Evolutionary conservation across 2,329 filamentous ascomycete genomes (phyloP).

Genomic region (Rasamsonia emersonii): DNA sequence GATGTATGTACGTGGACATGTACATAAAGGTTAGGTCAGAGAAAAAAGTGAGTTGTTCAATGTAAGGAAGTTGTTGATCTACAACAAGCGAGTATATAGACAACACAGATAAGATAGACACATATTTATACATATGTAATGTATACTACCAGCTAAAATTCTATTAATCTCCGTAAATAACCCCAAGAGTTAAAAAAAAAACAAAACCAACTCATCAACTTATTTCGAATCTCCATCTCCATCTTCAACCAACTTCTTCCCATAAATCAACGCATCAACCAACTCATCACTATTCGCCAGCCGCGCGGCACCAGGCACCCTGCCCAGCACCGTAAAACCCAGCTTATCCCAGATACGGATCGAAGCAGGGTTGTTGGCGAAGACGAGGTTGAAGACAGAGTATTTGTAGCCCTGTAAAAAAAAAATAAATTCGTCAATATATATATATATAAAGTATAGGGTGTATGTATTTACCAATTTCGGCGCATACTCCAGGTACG

Average conservation of each 20-base stretch:
- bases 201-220: too few relatives aligned
- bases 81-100: too few relatives aligned
- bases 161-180: too few relatives aligned
- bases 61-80: too few relatives aligned
- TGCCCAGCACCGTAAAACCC: conserved; percentile 29
- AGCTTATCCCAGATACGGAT: conserved; percentile 31
- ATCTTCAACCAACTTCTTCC: conserved; percentile 22
- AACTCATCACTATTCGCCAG: conserved; percentile 27
- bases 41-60: too few relatives aligned
- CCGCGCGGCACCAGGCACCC: conserved; percentile 27
- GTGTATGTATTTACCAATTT: conserved; percentile 20
- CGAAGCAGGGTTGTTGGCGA: conserved; percentile 31
- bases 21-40: too few relatives aligned
- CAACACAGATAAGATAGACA: too few relatives aligned
- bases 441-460: neutral
- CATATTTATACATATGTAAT: too few relatives aligned
- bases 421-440: conserved; percentile 4
- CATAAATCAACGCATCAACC: conserved; percentile 33
- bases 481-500: conserved; percentile 30
- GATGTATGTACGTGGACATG: too few relatives aligned
- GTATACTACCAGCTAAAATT: too few relatives aligned
- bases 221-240: too few relatives aligned
- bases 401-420: conserved; percentile 29
- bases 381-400: conserved; percentile 34
- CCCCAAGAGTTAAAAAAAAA: too few relatives aligned